Evolutionary conservation across 164 flowering plant genomes (phyloP).

Genomic region (Nymphaea colorata): DNA sequence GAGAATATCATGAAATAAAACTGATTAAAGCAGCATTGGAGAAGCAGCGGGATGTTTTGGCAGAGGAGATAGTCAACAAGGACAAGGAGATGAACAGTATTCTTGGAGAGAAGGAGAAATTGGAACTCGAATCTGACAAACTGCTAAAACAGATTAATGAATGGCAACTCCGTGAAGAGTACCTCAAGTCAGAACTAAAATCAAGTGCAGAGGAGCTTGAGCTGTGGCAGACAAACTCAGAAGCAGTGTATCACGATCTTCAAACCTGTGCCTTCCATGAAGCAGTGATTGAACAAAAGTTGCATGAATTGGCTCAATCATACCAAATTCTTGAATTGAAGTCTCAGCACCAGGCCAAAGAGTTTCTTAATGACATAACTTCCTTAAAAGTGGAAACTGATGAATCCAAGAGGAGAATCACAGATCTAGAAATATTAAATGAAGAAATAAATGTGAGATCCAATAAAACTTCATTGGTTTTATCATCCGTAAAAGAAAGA

Average conservation of each 20-base stretch:
- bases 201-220: conserved; percentile 36
- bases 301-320: conserved; percentile 41
- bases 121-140: conserved; percentile 29
- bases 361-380: conserved; percentile 16
- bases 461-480: conserved; percentile 37
- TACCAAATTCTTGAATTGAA: conserved; percentile 35
- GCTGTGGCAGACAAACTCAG: conserved; percentile 73
- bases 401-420: conserved; percentile 33
- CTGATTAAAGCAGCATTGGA: conserved; percentile 19
- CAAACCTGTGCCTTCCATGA: conserved; percentile 7
- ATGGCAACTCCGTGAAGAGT: conserved; percentile 33
- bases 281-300: conserved; percentile 50
- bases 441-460: conserved; percentile 40
- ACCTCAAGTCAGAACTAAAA: conserved; percentile 41
- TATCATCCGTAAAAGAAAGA: conserved; percentile 40
- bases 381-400: conserved; percentile 32
- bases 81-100: conserved; percentile 34
- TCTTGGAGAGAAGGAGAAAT: conserved; percentile 24
- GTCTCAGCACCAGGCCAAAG: conserved; percentile 1
- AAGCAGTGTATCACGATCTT: conserved; percentile 58
- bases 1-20: conserved; percentile 25
- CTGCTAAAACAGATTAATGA: conserved; percentile 35
- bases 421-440: conserved; percentile 42
- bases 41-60: conserved; percentile 24
- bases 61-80: conserved; percentile 18